Conservation (phyloP, 2,329 filamentous ascomycete genomes). For the Ophiostoma piceae region DNA sequence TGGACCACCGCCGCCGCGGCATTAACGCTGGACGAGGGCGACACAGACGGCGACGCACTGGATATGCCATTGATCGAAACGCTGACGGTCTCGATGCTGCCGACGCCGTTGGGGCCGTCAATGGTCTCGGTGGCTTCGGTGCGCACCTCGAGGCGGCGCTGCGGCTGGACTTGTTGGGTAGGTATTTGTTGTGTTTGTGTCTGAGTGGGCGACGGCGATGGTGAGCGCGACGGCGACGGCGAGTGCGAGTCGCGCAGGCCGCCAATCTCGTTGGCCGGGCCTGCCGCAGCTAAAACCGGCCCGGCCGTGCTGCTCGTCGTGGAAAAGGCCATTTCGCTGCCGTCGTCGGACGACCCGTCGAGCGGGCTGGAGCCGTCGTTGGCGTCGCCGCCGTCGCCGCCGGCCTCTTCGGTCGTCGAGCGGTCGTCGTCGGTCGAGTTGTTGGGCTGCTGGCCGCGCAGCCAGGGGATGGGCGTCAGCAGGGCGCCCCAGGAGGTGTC, state of each 20-base stretch:
- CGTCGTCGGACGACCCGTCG: conserved; percentile 20
- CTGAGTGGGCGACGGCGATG: conserved; percentile 14
- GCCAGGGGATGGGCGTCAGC: conserved; percentile 90
- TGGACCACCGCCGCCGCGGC: conserved; percentile 21
- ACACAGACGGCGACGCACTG: neutral
- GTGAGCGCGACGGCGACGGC: conserved; percentile 6
- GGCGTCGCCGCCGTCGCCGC: neutral
- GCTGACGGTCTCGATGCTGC: conserved; percentile 74
- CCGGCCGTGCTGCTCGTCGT: conserved; percentile 22
- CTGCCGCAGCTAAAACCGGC: too few relatives aligned
- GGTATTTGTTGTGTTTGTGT: neutral
- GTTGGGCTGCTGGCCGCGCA: conserved; percentile 42
- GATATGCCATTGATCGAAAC: conserved; percentile 60
- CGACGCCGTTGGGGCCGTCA: conserved; percentile 72
- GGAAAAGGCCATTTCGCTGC: conserved; percentile 23
- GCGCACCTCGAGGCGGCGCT: conserved; percentile 48
- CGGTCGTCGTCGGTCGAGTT: conserved; percentile 22
- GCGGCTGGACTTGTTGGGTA: conserved; percentile 22
- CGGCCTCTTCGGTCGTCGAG: conserved; percentile 14
- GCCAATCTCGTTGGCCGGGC: neutral
- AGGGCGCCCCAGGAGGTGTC: conserved; percentile 87
- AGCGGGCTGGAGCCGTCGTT: conserved; percentile 25
- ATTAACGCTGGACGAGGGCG: neutral
- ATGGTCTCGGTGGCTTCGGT: conserved; percentile 76
- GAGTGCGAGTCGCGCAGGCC: neutral